phyloP scores from a whole-genome alignment of 1,284 basidiomycete species.

The Ceratobasidium sp. region DNA sequence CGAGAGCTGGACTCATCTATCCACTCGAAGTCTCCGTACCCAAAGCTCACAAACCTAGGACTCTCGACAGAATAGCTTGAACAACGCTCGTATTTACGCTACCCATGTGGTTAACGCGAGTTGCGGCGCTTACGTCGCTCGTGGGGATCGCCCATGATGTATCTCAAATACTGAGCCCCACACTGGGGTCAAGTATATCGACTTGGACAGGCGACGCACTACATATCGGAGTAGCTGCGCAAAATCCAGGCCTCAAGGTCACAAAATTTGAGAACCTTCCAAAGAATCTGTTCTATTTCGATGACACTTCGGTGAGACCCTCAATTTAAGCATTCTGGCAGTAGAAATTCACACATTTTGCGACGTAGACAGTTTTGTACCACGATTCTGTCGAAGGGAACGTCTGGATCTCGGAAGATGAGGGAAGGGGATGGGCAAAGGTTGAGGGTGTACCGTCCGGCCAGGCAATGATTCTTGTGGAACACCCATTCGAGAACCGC shows the following conservation, averaged over 20 bases:
- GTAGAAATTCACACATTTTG: neutral
- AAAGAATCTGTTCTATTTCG: slow-evolving; percentile 89
- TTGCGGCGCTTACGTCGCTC: slow-evolving; percentile 22
- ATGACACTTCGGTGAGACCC: slow-evolving; percentile 79
- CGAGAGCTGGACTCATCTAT: no score
- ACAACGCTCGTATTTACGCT: neutral
- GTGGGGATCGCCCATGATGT: slow-evolving; percentile 27
- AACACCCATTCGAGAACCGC: slow-evolving; percentile 87
- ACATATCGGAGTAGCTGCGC: slow-evolving; percentile 25
- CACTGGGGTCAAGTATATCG: neutral
- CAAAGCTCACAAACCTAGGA: no score
- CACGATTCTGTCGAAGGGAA: slow-evolving; percentile 80
- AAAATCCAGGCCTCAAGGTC: slow-evolving; percentile 58
- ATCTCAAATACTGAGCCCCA: neutral
- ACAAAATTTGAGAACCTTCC: slow-evolving; percentile 76
- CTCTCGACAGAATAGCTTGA: no score
- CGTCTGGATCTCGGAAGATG: slow-evolving; percentile 87
- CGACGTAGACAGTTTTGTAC: slow-evolving; percentile 77
- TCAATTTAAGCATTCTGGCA: neutral
- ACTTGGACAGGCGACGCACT: neutral
- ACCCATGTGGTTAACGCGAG: slow-evolving; percentile 29
- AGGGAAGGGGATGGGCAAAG: slow-evolving; percentile 85
- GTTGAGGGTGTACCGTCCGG: slow-evolving; percentile 75
- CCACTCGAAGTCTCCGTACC: no score
- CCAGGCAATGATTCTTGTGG: slow-evolving; percentile 78